phyloP scores from a whole-genome alignment of 2,329 filamentous ascomycete species.

The Acrodontium crateriforme region DNA sequence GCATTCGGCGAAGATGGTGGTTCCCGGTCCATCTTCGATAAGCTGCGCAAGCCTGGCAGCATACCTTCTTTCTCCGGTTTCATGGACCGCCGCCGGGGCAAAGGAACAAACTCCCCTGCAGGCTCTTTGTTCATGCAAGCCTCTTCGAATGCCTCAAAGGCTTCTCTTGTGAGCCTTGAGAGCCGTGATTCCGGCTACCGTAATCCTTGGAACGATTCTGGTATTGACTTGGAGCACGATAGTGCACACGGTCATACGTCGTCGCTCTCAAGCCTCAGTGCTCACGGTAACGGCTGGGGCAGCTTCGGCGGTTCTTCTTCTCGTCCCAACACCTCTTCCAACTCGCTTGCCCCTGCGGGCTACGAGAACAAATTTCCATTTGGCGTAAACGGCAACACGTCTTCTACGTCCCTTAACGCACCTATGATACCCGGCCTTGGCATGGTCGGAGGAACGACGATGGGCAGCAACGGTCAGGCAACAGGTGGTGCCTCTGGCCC shows the following conservation, averaged over 20 bases:
- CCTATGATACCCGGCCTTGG: slow-evolving; percentile 26
- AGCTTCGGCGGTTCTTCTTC: slow-evolving; percentile 35
- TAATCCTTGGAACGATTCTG: slow-evolving; percentile 96
- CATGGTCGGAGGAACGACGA: slow-evolving; percentile 13
- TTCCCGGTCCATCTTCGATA: slow-evolving; percentile 77
- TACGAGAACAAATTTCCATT: slow-evolving; percentile 50
- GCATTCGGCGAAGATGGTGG: slow-evolving; percentile 69
- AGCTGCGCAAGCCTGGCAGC: slow-evolving; percentile 85
- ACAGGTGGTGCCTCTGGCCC: slow-evolving; percentile 6
- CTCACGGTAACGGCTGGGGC: slow-evolving; percentile 33
- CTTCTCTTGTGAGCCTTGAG: slow-evolving; percentile 89
- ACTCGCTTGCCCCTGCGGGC: slow-evolving; percentile 47
- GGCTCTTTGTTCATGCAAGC: slow-evolving; percentile 67
- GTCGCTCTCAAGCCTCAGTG: slow-evolving; percentile 9
- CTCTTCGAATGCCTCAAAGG: slow-evolving; percentile 87
- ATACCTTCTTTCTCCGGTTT: slow-evolving; percentile 95
- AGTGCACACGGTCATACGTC: slow-evolving; percentile 11
- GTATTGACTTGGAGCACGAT: slow-evolving; percentile 89
- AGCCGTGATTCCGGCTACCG: slow-evolving; percentile 89
- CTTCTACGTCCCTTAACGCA: slow-evolving; percentile 24
- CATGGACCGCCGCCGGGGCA: slow-evolving; percentile 85
- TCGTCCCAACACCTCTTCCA: slow-evolving; percentile 50
- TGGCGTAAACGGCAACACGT: slow-evolving; percentile 31
- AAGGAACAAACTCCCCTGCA: slow-evolving; percentile 64
- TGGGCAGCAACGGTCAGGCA: slow-evolving; percentile 1